Percentiles rank a stretch among this genome's conserved stretches.
Conservation (phyloP, 257 asterid genomes). For the Scutellaria galericulata region DNA sequence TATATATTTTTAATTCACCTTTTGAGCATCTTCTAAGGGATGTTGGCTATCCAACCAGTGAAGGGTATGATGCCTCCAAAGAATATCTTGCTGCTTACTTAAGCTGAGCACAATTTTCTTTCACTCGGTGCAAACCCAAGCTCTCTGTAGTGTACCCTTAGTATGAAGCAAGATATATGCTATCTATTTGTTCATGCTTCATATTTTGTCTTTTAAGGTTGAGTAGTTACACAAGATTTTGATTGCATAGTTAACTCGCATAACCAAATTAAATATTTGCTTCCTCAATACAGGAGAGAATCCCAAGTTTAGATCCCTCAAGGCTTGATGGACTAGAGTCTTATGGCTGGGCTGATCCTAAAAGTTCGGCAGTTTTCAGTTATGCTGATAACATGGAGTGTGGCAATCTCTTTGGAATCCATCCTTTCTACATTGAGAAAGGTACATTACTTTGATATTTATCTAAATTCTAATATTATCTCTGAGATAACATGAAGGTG, state of each 20-base stretch:
- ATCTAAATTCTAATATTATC: background rate
- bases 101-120: background rate
- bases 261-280: constrained; percentile 16
- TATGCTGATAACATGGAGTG: constrained; percentile 59
- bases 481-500: background rate
- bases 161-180: constrained; percentile 25
- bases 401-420: constrained; percentile 74
- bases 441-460: constrained; percentile 50
- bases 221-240: constrained; percentile 2
- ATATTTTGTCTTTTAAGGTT: constrained; percentile 3
- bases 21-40: constrained; percentile 11
- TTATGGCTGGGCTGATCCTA: constrained; percentile 76
- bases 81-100: constrained; percentile 9
- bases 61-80: constrained; percentile 27
- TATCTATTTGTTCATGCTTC: constrained; percentile 14
- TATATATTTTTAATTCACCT: background rate
- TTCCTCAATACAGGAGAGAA: constrained; percentile 55
- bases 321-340: constrained; percentile 52
- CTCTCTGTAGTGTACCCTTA: background rate
- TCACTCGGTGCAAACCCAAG: background rate
- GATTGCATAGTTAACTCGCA: background rate
- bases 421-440: constrained; percentile 88
- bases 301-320: constrained; percentile 48
- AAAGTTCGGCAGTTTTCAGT: constrained; percentile 41
- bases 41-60: background rate